Percentiles rank a stretch among this genome's conserved stretches.
phyloP scores from a whole-genome alignment of 1,284 basidiomycete species.

The Trametes sp. region DNA sequence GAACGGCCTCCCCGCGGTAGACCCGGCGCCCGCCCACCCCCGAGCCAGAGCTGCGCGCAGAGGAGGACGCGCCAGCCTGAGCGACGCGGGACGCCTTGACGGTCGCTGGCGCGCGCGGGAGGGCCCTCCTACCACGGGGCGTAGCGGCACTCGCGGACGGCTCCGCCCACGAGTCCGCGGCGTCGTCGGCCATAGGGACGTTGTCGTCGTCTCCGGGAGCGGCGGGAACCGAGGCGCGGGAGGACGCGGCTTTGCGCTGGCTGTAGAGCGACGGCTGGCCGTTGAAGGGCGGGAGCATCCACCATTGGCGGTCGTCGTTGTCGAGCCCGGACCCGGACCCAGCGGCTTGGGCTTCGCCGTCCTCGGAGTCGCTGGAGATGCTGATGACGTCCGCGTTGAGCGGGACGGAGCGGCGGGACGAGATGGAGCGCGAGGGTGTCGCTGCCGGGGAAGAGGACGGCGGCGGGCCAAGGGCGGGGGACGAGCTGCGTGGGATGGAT shows the following conservation, averaged over 20 bases:
- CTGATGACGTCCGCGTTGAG: conserved; percentile 25
- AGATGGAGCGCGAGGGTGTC: conserved; percentile 4
- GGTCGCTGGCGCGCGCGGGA: background rate
- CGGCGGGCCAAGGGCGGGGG: conserved; percentile 9
- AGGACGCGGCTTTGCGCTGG: conserved; percentile 16
- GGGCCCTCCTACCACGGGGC: background rate
- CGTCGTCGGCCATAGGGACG: conserved; percentile 5
- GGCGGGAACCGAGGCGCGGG: conserved; percentile 4
- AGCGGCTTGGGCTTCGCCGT: conserved; percentile 2
- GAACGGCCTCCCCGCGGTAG: conserved; percentile 1
- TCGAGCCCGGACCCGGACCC: background rate
- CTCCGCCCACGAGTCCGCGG: conserved; percentile 1
- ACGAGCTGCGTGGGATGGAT: conserved; percentile 4
- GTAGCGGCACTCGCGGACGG: background rate
- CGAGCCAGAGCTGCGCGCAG: background rate
- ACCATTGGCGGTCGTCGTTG: background rate
- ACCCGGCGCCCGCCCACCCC: conserved; percentile 1
- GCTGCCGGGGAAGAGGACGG: conserved; percentile 12
- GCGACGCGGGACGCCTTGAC: background rate
- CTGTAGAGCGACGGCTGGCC: conserved; percentile 17
- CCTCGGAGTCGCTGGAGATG: conserved; percentile 29
- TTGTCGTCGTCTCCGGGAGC: background rate
- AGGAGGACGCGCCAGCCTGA: background rate
- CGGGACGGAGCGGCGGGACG: background rate
- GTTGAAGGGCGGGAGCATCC: conserved; percentile 12